Conservation (phyloP, 2,329 filamentous ascomycete genomes). For the Didymella glomerata region DNA sequence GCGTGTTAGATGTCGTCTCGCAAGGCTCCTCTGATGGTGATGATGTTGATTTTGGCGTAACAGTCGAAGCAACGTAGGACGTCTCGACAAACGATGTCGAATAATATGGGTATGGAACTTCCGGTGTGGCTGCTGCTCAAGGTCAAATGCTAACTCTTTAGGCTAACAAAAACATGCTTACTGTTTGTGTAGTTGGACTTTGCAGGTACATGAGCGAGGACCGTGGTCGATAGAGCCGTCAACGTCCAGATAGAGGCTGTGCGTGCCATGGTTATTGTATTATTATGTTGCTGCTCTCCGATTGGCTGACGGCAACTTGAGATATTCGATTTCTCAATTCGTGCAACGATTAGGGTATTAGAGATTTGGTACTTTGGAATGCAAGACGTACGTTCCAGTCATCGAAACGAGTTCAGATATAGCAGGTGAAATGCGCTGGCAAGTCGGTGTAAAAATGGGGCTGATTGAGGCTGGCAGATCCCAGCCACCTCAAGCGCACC, state of each 20-base stretch:
- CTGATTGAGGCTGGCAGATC: constrained; percentile 31
- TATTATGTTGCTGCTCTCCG: constrained; percentile 18
- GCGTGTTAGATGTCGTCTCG: constrained; percentile 15
- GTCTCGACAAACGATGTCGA: constrained; percentile 9
- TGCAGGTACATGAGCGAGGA: constrained; percentile 19
- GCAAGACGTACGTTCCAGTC: constrained; percentile 2
- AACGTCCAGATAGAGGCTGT: constrained; percentile 28
- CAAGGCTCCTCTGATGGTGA: constrained; percentile 13
- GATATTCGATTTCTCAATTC: neutral
- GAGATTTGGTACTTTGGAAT: neutral
- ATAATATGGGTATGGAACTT: constrained; percentile 26
- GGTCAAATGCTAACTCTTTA: constrained; percentile 11
- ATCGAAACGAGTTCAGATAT: constrained; percentile 4
- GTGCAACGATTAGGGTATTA: neutral
- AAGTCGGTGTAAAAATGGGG: constrained; percentile 29
- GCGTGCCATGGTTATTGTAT: constrained; percentile 28
- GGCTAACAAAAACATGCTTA: constrained; percentile 1
- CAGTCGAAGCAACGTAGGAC: constrained; percentile 6
- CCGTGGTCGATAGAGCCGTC: constrained; percentile 27
- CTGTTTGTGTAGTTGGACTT: constrained; percentile 27
- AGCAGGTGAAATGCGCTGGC: constrained; percentile 10
- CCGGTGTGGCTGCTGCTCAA: constrained; percentile 20
- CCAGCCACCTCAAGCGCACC: constrained; percentile 32
- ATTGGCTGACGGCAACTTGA: constrained; percentile 16
- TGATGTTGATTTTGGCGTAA: constrained; percentile 8